Base-by-base conservation (phyloP, 2,329 filamentous ascomycete genomes). In the Hymenoscyphus fructigenus region DNA sequence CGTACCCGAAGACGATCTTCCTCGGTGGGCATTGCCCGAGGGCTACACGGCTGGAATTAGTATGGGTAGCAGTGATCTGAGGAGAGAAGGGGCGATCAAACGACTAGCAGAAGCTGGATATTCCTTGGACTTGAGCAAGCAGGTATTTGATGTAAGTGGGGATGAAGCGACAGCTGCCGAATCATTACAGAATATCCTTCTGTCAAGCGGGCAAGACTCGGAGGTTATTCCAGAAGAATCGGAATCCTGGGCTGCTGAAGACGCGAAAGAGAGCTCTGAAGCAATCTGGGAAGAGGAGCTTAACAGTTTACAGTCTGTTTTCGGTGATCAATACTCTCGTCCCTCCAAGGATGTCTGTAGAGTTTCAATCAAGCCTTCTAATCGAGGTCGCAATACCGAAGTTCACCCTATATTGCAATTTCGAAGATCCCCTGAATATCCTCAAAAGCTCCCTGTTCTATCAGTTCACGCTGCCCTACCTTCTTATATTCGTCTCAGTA, bases 1-100 rank as follows among this genome's bases (percentile, higher is more conserved):
- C 77, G 93, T 99, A 2, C 95, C 95, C 0, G 95, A 99, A 75
- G 95, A 99, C 75, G 95, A 98, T 73, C 80, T 98, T n/a, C 95
- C 95, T 0, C 82, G 85, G 6, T 98, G 94, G 93, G 92, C 92
- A 71, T 80, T 99, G 53, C 95, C 95, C 0, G 93, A 96, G 78
- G 91, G 89, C 67, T 99, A 99, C 76, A 88, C 91, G 12, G 94
- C 93, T 32, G 95, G 95, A 26, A 89, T 98, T 29, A 92, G 89
- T 56, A 88, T 99, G 68, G 94, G 89, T 0, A 91, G 91, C 60
- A 90, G 88, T 6, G 90, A 97, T 75, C 77, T 97, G 66, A 91
- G 88, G 75, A 86, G 88, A 70, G 93, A 98, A 76, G 89, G 87
- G 3, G 90, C 91, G 63, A 87, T 97, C 70, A 93, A 95, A 75